Conservation (phyloP, 2,329 filamentous ascomycete genomes). For the Trichoderma breve region DNA sequence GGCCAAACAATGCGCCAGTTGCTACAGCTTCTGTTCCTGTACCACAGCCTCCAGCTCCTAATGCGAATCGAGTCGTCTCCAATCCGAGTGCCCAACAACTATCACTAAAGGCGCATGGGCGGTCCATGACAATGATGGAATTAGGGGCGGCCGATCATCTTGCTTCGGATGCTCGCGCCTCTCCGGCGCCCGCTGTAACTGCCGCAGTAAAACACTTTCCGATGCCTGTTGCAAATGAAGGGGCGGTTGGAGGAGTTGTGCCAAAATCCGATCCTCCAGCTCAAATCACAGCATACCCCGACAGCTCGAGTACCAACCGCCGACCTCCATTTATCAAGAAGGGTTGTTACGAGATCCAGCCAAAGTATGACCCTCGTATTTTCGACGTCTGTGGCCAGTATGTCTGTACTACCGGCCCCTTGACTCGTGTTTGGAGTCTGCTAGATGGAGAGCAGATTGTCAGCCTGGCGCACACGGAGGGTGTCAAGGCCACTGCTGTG, state of each 20-base stretch:
- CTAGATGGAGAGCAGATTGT: slow-evolving; percentile 77
- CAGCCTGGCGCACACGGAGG: slow-evolving; percentile 81
- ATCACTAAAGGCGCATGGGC: slow-evolving; percentile 32
- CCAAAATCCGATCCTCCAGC: slow-evolving; percentile 46
- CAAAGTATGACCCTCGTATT: slow-evolving; percentile 81
- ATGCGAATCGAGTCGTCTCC: slow-evolving; percentile 31
- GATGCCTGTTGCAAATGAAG: slow-evolving; percentile 22
- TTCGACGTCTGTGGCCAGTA: slow-evolving; percentile 87
- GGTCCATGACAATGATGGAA: slow-evolving; percentile 40
- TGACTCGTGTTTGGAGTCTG: slow-evolving; percentile 87
- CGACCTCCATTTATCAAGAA: slow-evolving; percentile 73
- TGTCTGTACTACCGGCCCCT: slow-evolving; percentile 80
- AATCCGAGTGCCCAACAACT: slow-evolving; percentile 32
- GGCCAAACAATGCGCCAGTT: slow-evolving; percentile 25
- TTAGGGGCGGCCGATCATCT: slow-evolving; percentile 28
- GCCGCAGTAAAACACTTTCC: slow-evolving; percentile 20
- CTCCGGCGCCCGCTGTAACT: slow-evolving; percentile 25
- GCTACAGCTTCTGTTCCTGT: slow-evolving; percentile 23
- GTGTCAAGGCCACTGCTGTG: slow-evolving; percentile 75
- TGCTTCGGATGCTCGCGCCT: slow-evolving; percentile 26
- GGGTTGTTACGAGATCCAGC: slow-evolving; percentile 72
- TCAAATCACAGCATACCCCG: slow-evolving; percentile 68
- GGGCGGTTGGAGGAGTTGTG: slow-evolving; percentile 23
- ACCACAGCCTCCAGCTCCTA: slow-evolving; percentile 6
- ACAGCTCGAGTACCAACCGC: slow-evolving; percentile 80